Base-by-base conservation (phyloP, 768 basidiomycete genomes). In the Multifurca ochricompacta region DNA sequence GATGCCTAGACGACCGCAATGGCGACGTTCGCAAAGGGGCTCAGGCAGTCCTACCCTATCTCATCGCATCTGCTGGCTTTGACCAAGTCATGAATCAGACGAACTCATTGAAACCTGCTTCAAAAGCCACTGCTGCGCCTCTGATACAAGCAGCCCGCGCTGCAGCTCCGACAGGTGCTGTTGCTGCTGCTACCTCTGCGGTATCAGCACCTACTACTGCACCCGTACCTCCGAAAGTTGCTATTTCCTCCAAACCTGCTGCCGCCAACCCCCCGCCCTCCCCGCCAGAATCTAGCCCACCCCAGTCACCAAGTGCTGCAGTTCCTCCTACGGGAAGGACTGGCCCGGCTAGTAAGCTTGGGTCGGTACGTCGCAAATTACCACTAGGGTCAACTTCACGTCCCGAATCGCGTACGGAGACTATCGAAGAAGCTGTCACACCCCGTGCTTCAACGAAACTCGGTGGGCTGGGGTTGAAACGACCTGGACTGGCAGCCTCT, bases 11-110 rank as follows among this genome's bases (percentile, higher is more conserved):
- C 65, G 96, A 99, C 67, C 82, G 92, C 28, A 95, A 73, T 63
- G 78, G 78, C 10, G 96, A 99, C 66, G 89, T 98, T 19, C 82
- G 96, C 53, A 98, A 98, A 69, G 84, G 82, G 13, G 91, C 93
- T 5, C 87, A 90, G 60, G 82, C 83, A 1, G 66, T 97, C 27
- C 69, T 99, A 13, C 91, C 92, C 0, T 70, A 73, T 40, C 68
- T 99, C 52, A 83, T 98, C 45, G 70, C 76, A 3, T 81, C 69
- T 43, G 82, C 82, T 30, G 92, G 96, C 5, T 91, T 81, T 64
- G 88, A 92, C 60, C 81, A 81, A 63, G 84, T 98, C 46, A 75
- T 96, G 74, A 83, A 89, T 32, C 85, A 92, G 69, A 87, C 92
- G 10, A 83, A 78, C 57, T 80, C 83, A 0, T 74, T 99, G 56